Base-by-base conservation (phyloP, 23 red algal genomes). In the Cyanidioschyzon merolae region DNA sequence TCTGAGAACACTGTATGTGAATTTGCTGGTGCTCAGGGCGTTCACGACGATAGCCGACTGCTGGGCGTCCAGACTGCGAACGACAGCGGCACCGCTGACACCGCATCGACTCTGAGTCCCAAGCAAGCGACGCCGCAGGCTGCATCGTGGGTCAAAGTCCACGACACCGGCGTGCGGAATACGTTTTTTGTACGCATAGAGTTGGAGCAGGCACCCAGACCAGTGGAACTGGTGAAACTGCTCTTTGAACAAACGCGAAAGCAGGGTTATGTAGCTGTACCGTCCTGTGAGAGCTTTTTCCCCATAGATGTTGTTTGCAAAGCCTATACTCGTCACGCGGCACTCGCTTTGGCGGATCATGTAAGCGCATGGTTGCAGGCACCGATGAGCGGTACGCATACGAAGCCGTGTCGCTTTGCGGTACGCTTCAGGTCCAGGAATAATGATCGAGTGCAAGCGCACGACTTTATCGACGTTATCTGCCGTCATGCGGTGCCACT, bases 391-490 rank as follows among this genome's bases (percentile, higher is more conserved):
- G 21, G 12, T 7, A 54, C 45, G 45, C 7, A 7, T 21, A 54
- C 45, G 45, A 7, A 54, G 45, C 45, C 45, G 21, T 7, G 7
- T 54, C 63, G 63, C 29, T 71, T 71, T 27, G 63, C 63, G 7
- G 32, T 71, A 3, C 63, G 63, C 16, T 71, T 71, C 29, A 7
- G 63, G 63, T 7, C 63, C 2, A 7, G 63, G 7, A 71, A 71
- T 35, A 71, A 71, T 35, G 32, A 71, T 27, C 21, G n/a, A 7
- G 63, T 71, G 16, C 63, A 71, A 3, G 63, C 63, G 63, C 63
- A 71, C 29, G 63, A 71, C n/a, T 71, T 71, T 71, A 71, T 71
- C 63, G 63, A 71, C 7, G 63, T 27, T 7, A 25, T 71, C n/a
- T 7, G 2, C 29, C n/a, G 29, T 3, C 12, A 3, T 15, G 63